These are phyloP conservation scores for Acanthamoeba castellanii DNA, from an alignment of 208 protist genomes.

Conservation along the genomic window DNA sequence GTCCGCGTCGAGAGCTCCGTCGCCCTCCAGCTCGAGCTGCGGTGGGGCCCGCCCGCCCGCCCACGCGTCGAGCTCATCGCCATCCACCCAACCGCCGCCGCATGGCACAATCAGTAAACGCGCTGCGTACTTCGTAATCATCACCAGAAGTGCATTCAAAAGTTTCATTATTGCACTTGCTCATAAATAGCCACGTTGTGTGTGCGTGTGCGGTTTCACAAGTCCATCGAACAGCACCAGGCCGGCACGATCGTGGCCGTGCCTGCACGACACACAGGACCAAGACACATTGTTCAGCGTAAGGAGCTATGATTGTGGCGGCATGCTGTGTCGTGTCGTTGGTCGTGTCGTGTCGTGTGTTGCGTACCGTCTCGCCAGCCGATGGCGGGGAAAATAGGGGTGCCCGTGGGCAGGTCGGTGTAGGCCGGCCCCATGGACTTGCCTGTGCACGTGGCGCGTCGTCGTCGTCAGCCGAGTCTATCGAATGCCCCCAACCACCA, in stretches of 20 bases:
- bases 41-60: not conserved
- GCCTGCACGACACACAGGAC: not conserved
- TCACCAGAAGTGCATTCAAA: too few relatives aligned
- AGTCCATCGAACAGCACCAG: not conserved
- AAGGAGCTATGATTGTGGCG: too few relatives aligned
- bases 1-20: not conserved
- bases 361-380: constrained; percentile 15
- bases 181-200: too few relatives aligned
- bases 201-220: not conserved
- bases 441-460: not conserved
- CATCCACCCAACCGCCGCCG: too few relatives aligned
- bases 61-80: not conserved
- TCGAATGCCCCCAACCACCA: too few relatives aligned
- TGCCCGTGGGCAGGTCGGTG: constrained; percentile 11
- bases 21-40: not conserved
- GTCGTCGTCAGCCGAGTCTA: too few relatives aligned
- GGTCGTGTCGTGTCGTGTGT: not conserved
- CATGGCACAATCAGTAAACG: too few relatives aligned
- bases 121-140: too few relatives aligned
- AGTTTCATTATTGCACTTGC: too few relatives aligned
- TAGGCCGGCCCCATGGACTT: not conserved
- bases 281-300: not conserved
- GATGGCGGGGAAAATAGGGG: not conserved
- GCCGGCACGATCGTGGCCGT: constrained; percentile 13
- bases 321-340: too few relatives aligned